Conservation (phyloP, 345 rosid species). For the Linum tenue region DNA sequence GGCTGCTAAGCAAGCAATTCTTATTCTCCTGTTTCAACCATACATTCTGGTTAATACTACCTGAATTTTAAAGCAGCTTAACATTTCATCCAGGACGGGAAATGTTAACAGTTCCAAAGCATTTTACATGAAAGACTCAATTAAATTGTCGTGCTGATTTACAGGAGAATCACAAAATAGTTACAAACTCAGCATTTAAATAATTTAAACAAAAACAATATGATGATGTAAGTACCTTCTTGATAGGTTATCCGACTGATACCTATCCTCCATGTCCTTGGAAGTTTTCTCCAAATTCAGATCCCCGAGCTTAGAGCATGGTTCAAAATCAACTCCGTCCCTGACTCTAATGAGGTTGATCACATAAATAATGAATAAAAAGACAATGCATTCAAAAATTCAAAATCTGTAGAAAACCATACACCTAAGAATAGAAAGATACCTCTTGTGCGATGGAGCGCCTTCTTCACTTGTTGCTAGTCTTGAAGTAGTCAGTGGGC, state of each 20-base stretch:
- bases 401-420: background rate
- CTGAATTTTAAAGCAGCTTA: background rate
- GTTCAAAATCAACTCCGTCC: constrained; percentile 55
- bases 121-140: no score
- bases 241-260: constrained; percentile 17
- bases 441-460: constrained; percentile 41
- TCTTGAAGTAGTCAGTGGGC: constrained; percentile 18
- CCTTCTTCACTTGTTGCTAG: constrained; percentile 23
- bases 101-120: no score
- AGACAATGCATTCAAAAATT: constrained; percentile 3
- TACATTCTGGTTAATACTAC: background rate
- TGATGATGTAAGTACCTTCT: constrained; percentile 29
- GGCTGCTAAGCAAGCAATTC: background rate
- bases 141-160: no score
- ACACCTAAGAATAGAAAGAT: constrained; percentile 11
- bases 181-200: no score
- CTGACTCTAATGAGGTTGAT: constrained; percentile 25
- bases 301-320: constrained; percentile 66
- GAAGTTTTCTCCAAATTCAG: constrained; percentile 57
- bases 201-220: no score
- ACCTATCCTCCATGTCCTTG: constrained; percentile 25
- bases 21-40: background rate
- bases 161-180: no score
- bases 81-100: background rate
- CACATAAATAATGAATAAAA: constrained; percentile 5